phyloP scores from a whole-genome alignment of 202 grass and related monocot genomes.

The Hordeum pubiflorum region DNA sequence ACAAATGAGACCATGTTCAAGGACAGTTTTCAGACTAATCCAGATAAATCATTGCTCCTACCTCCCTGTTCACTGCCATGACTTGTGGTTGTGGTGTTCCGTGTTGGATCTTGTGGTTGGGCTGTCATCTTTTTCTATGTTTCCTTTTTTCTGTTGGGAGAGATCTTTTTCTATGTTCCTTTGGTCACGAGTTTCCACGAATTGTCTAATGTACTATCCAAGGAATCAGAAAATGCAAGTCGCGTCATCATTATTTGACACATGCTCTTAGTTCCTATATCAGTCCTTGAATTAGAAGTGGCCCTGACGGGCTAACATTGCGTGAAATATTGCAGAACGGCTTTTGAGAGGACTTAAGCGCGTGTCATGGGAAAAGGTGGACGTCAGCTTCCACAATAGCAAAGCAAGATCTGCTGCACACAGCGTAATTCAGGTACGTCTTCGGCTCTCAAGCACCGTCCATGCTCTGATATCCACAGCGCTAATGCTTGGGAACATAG shows the following conservation, averaged over 20 bases:
- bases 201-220: not conserved
- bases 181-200: not conserved
- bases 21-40: not conserved
- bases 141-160: not conserved
- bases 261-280: not conserved
- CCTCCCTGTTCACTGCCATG: conserved; percentile 1
- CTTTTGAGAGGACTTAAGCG: conserved; percentile 67
- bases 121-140: not conserved
- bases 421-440: conserved; percentile 80
- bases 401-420: conserved; percentile 84
- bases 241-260: not conserved
- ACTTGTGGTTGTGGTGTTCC: not conserved
- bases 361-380: conserved; percentile 91
- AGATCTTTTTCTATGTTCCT: not conserved
- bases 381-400: conserved; percentile 86
- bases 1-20: conserved; percentile 4
- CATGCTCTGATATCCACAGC: conserved; percentile 6
- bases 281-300: not conserved
- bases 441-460: not conserved
- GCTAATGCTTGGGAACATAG: conserved; percentile 20
- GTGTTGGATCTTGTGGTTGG: not conserved
- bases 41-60: conserved; percentile 2
- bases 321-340: conserved; percentile 48
- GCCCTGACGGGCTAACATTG: conserved; percentile 14
- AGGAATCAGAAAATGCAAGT: conserved; percentile 6